Evolutionary conservation across 257 asterid genomes (phyloP).

Genomic region (Apocynum venetum): DNA sequence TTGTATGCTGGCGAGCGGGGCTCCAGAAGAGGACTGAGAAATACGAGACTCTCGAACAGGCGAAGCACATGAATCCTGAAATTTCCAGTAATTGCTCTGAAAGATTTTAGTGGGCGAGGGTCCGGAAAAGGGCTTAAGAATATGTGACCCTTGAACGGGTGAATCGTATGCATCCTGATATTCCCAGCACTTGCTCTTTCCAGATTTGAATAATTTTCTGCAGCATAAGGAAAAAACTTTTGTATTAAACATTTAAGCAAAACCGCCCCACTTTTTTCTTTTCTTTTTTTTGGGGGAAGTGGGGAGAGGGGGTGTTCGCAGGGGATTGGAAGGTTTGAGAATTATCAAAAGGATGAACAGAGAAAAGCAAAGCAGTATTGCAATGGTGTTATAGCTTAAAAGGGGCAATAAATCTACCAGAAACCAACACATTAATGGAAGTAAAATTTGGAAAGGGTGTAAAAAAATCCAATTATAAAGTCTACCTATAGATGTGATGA

Average conservation of each 20-base stretch:
- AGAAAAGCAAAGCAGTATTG: background rate
- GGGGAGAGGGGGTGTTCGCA: background rate
- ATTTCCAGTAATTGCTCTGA: slow-evolving; percentile 22
- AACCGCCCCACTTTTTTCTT: no score
- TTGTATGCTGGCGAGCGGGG: slow-evolving; percentile 8
- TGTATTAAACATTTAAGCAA: background rate
- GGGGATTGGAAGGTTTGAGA: background rate
- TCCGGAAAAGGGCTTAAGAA: slow-evolving; percentile 25
- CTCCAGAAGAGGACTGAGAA: slow-evolving; percentile 23
- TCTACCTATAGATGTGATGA: slow-evolving; percentile 53
- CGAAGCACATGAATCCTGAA: slow-evolving; percentile 31
- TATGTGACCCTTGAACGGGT: slow-evolving; percentile 26
- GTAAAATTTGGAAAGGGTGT: background rate
- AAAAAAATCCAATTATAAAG: background rate
- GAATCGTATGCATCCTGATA: slow-evolving; percentile 31
- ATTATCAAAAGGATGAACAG: background rate
- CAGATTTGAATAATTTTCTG: slow-evolving; percentile 49
- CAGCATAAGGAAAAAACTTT: slow-evolving; percentile 19
- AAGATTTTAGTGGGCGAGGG: slow-evolving; percentile 10
- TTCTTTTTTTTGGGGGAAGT: no score
- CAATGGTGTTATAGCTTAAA: background rate
- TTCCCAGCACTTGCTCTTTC: slow-evolving; percentile 24
- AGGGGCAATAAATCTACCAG: background rate
- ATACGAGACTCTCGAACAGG: slow-evolving; percentile 25
- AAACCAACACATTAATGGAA: background rate